Percentiles rank a stretch among this genome's conserved stretches.
Conservation (phyloP, 148 eudicot species). For the Beta vulgaris region DNA sequence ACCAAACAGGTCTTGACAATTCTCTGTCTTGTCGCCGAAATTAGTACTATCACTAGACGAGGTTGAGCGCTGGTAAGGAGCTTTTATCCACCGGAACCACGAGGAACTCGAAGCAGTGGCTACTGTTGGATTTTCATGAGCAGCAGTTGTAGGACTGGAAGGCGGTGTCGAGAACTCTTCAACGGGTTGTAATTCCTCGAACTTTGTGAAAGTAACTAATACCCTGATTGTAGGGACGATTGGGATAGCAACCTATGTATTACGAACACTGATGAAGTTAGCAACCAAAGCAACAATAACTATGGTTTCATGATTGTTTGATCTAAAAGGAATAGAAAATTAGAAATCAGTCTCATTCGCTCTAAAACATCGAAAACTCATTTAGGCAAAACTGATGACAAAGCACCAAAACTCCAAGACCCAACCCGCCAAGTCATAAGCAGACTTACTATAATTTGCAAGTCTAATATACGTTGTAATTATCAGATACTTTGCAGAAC, state of each 20-base stretch:
- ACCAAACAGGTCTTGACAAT: slow-evolving; percentile 63
- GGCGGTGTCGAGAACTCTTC: slow-evolving; percentile 93
- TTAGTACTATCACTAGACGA: slow-evolving; percentile 45
- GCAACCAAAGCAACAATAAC: neutral
- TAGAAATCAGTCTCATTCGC: neutral
- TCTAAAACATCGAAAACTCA: too few relatives aligned
- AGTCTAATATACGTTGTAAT: too few relatives aligned
- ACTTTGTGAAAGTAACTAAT: slow-evolving; percentile 79
- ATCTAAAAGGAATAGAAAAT: neutral
- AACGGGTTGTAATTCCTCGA: slow-evolving; percentile 68
- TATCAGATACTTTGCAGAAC: too few relatives aligned
- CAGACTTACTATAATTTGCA: too few relatives aligned
- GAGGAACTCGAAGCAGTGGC: slow-evolving; percentile 30
- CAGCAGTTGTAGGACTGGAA: slow-evolving; percentile 62
- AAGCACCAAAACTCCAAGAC: too few relatives aligned
- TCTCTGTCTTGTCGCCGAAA: slow-evolving; percentile 43
- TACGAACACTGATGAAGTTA: slow-evolving; percentile 5
- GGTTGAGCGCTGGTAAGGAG: slow-evolving; percentile 33
- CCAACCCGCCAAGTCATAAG: too few relatives aligned
- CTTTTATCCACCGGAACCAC: slow-evolving; percentile 76
- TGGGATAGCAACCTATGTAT: slow-evolving; percentile 78
- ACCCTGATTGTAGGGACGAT: slow-evolving; percentile 85
- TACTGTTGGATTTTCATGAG: slow-evolving; percentile 12
- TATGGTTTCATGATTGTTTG: neutral
- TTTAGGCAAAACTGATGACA: too few relatives aligned